Evolutionary conservation across 768 basidiomycete species (phyloP), one percentile per base, ranked within the genome.

Genomic region (Gyrodon lividus): DNA sequence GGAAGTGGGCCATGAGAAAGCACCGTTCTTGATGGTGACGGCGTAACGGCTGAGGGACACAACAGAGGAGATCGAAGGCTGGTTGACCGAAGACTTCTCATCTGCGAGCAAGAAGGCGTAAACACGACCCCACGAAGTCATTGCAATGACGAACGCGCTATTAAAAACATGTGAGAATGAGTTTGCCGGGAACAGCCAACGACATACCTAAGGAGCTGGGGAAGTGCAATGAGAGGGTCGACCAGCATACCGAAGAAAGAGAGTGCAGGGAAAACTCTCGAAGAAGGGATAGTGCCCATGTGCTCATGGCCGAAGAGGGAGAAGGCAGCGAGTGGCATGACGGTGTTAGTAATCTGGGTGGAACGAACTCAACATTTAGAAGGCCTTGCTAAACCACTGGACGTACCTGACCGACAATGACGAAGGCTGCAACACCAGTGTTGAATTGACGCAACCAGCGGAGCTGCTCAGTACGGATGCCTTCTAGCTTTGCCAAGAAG

Each of bases 241-340:
- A 67, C 66, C 34, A 68, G 48, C 66, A 67, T 58, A 14, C 63
- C 63, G 34, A 67, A 68, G 61, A 68, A 68, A 14, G 64, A 65
- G 39, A 67, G 55, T 2, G 65, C 66, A 1, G 65, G 65, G 39
- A 67, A 67, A 16, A 67, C 46, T 37, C 59, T 66, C 12, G 59
- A 52, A 28, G 59, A 9, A 8, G 59, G 24, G 17, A 67, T 2
- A 0, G 3, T 28, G 20, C 63, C 63, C 61, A 68, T 63, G 43
- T 63, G 55, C 51, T 67, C 59, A 22, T 55, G 38, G 9, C 65
- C 65, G 19, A 67, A 67, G 31, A 67, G 52, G 5, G 65, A 67
- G 47, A 67, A 67, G 9, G 65, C 66, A 43, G 66, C 65, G 22
- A 67, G 51, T n/a, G 65, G 65, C 63, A 67, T 67, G 30, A 65